Evolutionary conservation across 2,329 filamentous ascomycete species (phyloP).

Genomic region (Colletotrichum zoysiae): DNA sequence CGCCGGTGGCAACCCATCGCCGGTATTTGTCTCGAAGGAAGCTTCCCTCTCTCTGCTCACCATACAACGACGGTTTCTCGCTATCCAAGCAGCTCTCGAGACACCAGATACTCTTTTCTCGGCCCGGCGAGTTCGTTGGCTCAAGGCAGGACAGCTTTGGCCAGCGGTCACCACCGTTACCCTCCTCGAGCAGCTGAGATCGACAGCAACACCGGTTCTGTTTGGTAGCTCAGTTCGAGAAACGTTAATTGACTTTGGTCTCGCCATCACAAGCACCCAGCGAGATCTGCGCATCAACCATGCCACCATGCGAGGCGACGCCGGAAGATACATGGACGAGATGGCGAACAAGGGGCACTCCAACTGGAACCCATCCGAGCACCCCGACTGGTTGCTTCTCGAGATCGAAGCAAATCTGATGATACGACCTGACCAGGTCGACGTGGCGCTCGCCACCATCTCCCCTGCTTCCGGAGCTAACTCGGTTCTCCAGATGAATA

Average conservation of each 20-base stretch:
- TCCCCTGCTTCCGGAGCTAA: constrained; percentile 64
- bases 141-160: constrained; percentile 57
- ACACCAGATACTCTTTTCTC: constrained; percentile 10
- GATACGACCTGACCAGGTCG: constrained; percentile 71
- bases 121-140: constrained; percentile 53
- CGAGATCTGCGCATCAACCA: constrained; percentile 58
- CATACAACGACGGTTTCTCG: constrained; percentile 14
- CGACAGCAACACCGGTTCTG: constrained; percentile 40
- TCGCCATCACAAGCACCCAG: constrained; percentile 60
- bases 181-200: constrained; percentile 62
- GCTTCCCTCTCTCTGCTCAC: neutral
- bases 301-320: constrained; percentile 44
- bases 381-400: constrained; percentile 74
- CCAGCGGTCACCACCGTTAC: constrained; percentile 58
- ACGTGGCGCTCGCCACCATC: constrained; percentile 73
- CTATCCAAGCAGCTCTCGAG: constrained; percentile 17
- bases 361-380: constrained; percentile 67
- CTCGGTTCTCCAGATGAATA: constrained; percentile 75
- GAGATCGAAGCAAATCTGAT: constrained; percentile 75
- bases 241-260: constrained; percentile 57
- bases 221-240: constrained; percentile 55
- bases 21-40: constrained; percentile 10
- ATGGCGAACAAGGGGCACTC: constrained; percentile 61
- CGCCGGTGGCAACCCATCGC: neutral
- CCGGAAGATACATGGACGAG: constrained; percentile 56